phyloP scores from a whole-genome alignment of 2,329 filamentous ascomycete genomes.

The Eutypa lata region DNA sequence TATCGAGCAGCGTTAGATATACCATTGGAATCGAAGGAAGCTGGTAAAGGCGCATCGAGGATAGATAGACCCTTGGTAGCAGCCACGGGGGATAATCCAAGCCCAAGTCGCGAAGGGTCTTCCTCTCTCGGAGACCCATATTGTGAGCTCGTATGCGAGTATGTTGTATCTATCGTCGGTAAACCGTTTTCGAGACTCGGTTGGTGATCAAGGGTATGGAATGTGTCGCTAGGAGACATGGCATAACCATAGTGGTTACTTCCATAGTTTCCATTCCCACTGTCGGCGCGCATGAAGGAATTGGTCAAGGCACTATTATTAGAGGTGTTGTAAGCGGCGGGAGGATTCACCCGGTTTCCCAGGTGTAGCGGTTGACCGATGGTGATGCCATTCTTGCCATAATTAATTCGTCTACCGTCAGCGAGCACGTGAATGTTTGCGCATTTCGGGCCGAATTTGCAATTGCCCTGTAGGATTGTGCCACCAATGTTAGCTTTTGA shows the following conservation, averaged over 20 bases:
- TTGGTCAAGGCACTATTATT: conserved; percentile 65
- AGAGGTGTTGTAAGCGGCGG: conserved; percentile 57
- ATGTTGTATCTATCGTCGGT: conserved; percentile 57
- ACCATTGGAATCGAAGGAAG: conserved; percentile 94
- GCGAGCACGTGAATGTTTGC: conserved; percentile 94
- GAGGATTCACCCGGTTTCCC: conserved; percentile 66
- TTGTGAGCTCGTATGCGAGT: conserved; percentile 52
- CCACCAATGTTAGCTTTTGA: conserved; percentile 20
- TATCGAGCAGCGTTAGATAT: conserved; percentile 88
- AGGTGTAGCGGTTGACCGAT: conserved; percentile 59
- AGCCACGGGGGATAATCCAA: conserved; percentile 74
- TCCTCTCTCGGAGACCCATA: conserved; percentile 85
- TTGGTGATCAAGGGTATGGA: conserved; percentile 44
- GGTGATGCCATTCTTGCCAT: conserved; percentile 65
- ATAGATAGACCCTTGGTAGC: conserved; percentile 76
- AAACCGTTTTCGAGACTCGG: conserved; percentile 54
- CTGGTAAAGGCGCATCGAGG: conserved; percentile 85
- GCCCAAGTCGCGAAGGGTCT: conserved; percentile 53
- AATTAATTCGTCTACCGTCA: conserved; percentile 89
- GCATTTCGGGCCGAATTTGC: conserved; percentile 98
- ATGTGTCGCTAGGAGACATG: conserved; percentile 37
- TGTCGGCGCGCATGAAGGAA: conserved; percentile 62
- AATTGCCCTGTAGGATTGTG: conserved; percentile 70
- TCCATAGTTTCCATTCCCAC: conserved; percentile 43
- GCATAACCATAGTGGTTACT: conserved; percentile 37